Conservation (phyloP, 805 yeast genomes). For the Candida andamanensis region DNA sequence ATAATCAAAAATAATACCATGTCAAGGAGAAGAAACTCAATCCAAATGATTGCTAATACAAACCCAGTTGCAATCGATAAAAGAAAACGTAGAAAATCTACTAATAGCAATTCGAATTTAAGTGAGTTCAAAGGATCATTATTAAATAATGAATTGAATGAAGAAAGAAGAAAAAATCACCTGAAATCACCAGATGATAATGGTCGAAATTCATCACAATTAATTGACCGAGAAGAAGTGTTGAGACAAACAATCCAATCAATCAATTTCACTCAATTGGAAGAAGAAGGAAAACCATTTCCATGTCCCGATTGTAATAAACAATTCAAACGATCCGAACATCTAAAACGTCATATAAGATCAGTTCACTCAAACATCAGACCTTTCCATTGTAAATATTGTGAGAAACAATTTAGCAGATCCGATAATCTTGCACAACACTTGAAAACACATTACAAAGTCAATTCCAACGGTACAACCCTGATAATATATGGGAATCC, state of each 20-base stretch:
- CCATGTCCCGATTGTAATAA: conserved; percentile 40
- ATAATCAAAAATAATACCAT: conserved; percentile 16
- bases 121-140: conserved; percentile 2
- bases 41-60: conserved; percentile 8
- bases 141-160: neutral
- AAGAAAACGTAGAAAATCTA: conserved; percentile 18
- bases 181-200: neutral
- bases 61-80: conserved; percentile 8
- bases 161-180: no score
- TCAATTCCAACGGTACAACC: conserved; percentile 29
- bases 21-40: conserved; percentile 19
- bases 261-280: neutral
- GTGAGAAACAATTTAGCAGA: conserved; percentile 40
- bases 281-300: conserved; percentile 23
- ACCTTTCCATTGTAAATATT: conserved; percentile 41
- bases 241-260: neutral
- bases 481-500: conserved; percentile 22
- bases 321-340: conserved; percentile 40
- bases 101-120: conserved; percentile 6
- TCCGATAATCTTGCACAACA: conserved; percentile 43
- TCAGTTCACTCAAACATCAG: conserved; percentile 42
- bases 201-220: neutral
- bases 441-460: conserved; percentile 36
- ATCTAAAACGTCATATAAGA: conserved; percentile 38
- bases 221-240: neutral